Evolutionary conservation across 2,329 filamentous ascomycete genomes (phyloP), one percentile per base, ranked within the genome.

Genomic region (Passalora sequoiae): DNA sequence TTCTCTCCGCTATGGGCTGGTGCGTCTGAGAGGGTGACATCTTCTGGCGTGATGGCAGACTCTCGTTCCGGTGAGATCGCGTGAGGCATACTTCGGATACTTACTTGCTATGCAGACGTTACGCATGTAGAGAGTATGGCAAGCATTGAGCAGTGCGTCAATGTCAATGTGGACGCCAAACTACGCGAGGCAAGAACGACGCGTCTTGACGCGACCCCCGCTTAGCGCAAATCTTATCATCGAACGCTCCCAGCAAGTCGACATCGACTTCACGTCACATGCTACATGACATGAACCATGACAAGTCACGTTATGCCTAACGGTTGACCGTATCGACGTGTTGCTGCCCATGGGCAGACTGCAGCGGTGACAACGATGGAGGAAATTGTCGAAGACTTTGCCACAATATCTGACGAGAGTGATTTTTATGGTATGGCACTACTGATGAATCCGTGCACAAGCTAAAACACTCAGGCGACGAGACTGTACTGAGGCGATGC

Each of bases 41-140:
- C 61, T 32, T 66, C 61, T 27, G 46, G 49, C 25, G 56, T 42
- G 51, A 53, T 42, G 54, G 57, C 41, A n/a, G 53, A n/a, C 6
- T 53, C 45, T 3, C 30, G 25, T 37, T 47, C 54, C 3, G 59
- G 62, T 2, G 71, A 69, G 21, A 67, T 46, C 24, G 70, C 68
- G 59, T 73, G 70, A 44, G 71, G 70, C 70, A 74, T 73, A 19
- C 3, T 51, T 39, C 30, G 21, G 21, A n/a, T 5, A 17, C 6
- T 4, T 33, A 10, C 17, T 7, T 10, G 13, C 10, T n/a, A n/a
- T n/a, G n/a, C n/a, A n/a, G n/a, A n/a, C n/a, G n/a, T n/a, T n/a
- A n/a, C n/a, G n/a, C n/a, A n/a, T n/a, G n/a, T n/a, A n/a, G n/a
- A n/a, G n/a, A n/a, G n/a, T n/a, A n/a, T n/a, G n/a, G n/a, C n/a